Evolutionary conservation across 164 flowering plant genomes (phyloP).

Genomic region (Aristolochia californica): DNA sequence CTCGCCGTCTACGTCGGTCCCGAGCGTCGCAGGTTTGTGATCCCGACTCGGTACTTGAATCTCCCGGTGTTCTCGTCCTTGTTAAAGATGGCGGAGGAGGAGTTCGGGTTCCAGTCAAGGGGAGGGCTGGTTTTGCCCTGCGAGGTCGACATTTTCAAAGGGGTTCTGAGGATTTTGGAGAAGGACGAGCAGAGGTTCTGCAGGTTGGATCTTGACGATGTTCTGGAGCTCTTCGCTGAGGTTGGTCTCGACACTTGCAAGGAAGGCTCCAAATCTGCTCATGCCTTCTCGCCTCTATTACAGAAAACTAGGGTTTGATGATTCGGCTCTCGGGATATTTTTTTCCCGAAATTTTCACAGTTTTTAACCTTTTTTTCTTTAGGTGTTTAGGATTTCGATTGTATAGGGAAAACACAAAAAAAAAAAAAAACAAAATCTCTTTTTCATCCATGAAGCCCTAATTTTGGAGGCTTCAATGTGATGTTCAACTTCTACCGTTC

Average conservation of each 20-base stretch:
- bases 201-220: constrained; percentile 18
- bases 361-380: too few relatives aligned
- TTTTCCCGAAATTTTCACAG: too few relatives aligned
- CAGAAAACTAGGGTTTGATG: constrained; percentile 24
- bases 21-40: constrained; percentile 24
- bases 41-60: constrained; percentile 29
- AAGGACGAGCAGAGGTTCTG: constrained; percentile 22
- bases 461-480: constrained; percentile 16
- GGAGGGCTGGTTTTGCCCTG: constrained; percentile 33
- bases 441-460: constrained; percentile 19
- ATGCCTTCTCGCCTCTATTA: constrained; percentile 16
- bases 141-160: constrained; percentile 26
- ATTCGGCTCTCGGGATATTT: too few relatives aligned
- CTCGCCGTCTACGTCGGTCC: constrained; percentile 30
- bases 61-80: constrained; percentile 22
- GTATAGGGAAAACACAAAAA: too few relatives aligned
- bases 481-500: constrained; percentile 9
- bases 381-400: too few relatives aligned
- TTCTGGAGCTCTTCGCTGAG: constrained; percentile 20
- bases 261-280: constrained; percentile 6
- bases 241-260: constrained; percentile 21
- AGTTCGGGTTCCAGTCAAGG: constrained; percentile 19
- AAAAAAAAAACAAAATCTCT: too few relatives aligned
- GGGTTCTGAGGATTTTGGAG: constrained; percentile 17
- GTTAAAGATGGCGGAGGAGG: constrained; percentile 26